These are phyloP conservation scores for Trichosphaerium sp. DNA, from an alignment of 78 protist species.

Conservation along the genomic window DNA sequence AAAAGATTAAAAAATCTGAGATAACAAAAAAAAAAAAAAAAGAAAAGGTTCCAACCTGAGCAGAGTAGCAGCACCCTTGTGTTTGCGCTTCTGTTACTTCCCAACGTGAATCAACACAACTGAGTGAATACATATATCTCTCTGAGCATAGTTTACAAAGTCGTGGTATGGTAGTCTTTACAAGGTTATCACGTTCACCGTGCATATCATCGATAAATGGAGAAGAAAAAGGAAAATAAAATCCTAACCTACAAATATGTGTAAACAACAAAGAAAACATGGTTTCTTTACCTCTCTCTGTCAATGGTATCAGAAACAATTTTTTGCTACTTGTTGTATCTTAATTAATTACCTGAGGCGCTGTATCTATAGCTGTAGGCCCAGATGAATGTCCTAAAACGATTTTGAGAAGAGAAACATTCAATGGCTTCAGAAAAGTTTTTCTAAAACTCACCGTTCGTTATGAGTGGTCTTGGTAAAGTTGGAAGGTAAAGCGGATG, in stretches of 20 bases:
- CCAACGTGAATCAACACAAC: slow-evolving; percentile 48
- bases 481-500: too few species aligned
- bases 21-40: too few species aligned
- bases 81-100: slow-evolving; percentile 38
- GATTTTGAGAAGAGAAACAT: not conserved
- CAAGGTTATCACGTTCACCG: slow-evolving; percentile 46
- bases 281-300: slow-evolving; percentile 1
- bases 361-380: not conserved
- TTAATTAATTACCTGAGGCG: not conserved
- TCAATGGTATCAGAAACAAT: not conserved
- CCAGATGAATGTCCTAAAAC: not conserved
- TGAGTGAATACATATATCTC: slow-evolving; percentile 21
- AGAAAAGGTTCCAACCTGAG: too few species aligned
- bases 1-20: too few species aligned
- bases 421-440: not conserved
- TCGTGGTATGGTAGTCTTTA: slow-evolving; percentile 47
- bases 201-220: slow-evolving; percentile 53
- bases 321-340: not conserved
- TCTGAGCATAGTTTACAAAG: slow-evolving; percentile 37
- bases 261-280: too few species aligned
- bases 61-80: slow-evolving; percentile 21
- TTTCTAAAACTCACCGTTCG: too few species aligned
- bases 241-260: slow-evolving; percentile 35
- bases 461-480: too few species aligned
- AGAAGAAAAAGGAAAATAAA: slow-evolving; percentile 40